A percentile compares a stretch with the other conserved stretches of the same genome.
Conservation (phyloP, 169 alveolate species). For the Blepharisma undulans region DNA sequence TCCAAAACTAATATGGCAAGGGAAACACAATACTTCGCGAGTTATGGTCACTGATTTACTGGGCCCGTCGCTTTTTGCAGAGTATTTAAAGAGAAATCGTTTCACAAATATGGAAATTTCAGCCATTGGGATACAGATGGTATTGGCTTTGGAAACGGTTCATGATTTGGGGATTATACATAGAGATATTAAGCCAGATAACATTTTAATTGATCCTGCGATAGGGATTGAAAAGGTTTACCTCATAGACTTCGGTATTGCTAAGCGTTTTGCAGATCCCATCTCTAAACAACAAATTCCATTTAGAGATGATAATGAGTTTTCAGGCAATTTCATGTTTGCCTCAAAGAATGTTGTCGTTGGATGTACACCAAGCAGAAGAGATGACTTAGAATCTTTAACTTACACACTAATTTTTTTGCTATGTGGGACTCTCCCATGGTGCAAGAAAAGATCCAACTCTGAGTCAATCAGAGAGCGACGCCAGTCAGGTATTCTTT, state of each 20-base stretch:
- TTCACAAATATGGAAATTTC: neutral
- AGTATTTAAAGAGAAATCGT: neutral
- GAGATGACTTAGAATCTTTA: constrained; percentile 22
- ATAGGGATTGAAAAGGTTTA: constrained; percentile 65
- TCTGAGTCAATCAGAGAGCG: neutral
- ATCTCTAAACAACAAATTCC: neutral
- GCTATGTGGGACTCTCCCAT: neutral
- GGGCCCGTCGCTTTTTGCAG: neutral
- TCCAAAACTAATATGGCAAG: constrained; percentile 6
- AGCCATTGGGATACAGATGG: neutral
- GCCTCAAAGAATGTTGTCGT: constrained; percentile 1
- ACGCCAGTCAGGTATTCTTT: neutral
- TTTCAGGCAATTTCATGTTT: constrained; percentile 26
- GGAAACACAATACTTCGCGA: neutral
- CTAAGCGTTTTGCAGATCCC: constrained; percentile 61
- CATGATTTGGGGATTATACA: constrained; percentile 74
- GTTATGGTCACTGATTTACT: neutral
- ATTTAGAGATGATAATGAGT: neutral
- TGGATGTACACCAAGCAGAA: constrained; percentile 27
- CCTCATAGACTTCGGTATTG: constrained; percentile 79
- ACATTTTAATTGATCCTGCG: constrained; percentile 64
- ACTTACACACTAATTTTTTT: neutral
- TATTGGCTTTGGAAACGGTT: constrained; percentile 66
- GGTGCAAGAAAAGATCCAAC: neutral
- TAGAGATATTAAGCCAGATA: constrained; percentile 83